phyloP scores from a whole-genome alignment of 306 rosid species.

The Acacia acuminata region DNA sequence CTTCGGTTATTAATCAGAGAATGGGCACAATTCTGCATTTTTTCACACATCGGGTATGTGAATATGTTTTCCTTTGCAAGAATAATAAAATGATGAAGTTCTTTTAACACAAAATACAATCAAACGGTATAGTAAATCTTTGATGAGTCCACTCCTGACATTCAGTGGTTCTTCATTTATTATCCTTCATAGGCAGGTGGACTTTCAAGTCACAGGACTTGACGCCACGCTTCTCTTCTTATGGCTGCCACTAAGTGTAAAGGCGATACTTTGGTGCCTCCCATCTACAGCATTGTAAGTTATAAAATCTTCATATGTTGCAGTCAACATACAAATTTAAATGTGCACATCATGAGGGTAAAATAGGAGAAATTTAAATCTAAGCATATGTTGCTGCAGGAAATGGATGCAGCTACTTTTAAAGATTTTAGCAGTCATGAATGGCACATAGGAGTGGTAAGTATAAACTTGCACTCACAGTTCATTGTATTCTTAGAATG shows the following conservation, averaged over 20 bases:
- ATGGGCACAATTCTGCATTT: conserved; percentile 86
- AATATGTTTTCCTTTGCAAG: conserved; percentile 8
- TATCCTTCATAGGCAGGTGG: conserved; percentile 64
- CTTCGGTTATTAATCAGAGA: conserved; percentile 84
- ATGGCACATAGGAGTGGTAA: conserved; percentile 96
- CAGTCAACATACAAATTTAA: not conserved
- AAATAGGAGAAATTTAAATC: conserved; percentile 3
- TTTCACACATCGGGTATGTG: conserved; percentile 87
- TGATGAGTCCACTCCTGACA: not conserved
- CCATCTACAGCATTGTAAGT: conserved; percentile 84
- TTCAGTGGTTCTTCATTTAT: conserved; percentile 4
- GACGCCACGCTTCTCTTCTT: conserved; percentile 80
- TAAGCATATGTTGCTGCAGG: conserved; percentile 51
- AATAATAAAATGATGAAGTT: conserved; percentile 18
- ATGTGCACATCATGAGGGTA: not conserved
- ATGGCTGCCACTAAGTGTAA: conserved; percentile 69
- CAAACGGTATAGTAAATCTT: not conserved
- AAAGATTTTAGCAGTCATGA: conserved; percentile 69
- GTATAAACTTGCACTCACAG: conserved; percentile 28
- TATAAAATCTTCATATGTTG: not conserved
- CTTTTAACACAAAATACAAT: not conserved
- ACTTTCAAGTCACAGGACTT: conserved; percentile 85
- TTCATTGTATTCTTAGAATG: not conserved
- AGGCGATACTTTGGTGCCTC: conserved; percentile 63
- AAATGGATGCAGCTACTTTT: conserved; percentile 89